Base-by-base conservation (phyloP, 1,139 yeast species). In the Lodderomyces jiufengensis region DNA sequence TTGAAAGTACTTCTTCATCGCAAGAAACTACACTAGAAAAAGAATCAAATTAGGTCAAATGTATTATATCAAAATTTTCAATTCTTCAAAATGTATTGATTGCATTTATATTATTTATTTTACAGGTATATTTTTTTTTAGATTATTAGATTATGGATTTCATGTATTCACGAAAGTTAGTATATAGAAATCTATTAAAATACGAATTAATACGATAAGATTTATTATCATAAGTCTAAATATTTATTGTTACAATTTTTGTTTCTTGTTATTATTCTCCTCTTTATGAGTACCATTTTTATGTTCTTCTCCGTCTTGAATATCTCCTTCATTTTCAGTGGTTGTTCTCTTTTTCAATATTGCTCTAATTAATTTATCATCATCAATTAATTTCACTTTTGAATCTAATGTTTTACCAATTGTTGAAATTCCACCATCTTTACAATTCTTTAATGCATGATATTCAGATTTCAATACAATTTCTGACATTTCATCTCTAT, bases 391-490 rank as follows among this genome's bases (percentile, higher is more conserved):
- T 33, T 55, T 59, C 42, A 61, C 72, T 3, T 44, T 42, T 18
- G 53, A 53, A 2, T 46, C 49, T 24, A 61, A 59, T 1, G 70
- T 57, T 22, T 61, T 49, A 8, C 61, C 61, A 5, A 58, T 39
- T 5, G 38, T 38, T 15, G 34, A 30, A 11, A 39, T 27, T 3
- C 39, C 26, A 28, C 39, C 36, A 35, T 61, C 57, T 16, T 58
- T 46, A 39, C 82, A 73, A 28, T 56, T 61, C 13, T 53, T 52
- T 22, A 83, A 55, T 3, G 84, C 70, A 20, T 57, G 53, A 33
- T 66, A 66, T 52, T 84, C 94, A 1, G 71, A 71, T 35, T 62
- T 62, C 27, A 81, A 54, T 0, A 81, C 82, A 27, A 73, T 59
- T 20, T 63, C 54, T 1, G 86, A 80, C 75, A 80, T 66, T 26